Evolutionary conservation across 2,329 filamentous ascomycete species (phyloP), one percentile per base, ranked within the genome.

Genomic region (Xylaria sp.): DNA sequence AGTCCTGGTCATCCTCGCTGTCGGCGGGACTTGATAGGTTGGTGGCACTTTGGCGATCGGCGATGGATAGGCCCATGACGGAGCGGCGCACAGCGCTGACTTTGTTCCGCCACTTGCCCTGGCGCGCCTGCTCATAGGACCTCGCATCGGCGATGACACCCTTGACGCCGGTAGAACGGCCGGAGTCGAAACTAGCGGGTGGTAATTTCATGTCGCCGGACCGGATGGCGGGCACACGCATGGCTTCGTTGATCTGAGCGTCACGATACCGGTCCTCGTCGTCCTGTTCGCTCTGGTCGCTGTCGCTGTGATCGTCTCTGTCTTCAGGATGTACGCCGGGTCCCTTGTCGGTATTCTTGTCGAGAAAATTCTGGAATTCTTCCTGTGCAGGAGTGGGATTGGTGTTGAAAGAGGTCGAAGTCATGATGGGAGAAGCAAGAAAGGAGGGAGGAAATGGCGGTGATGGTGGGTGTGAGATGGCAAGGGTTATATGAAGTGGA

Each of bases 61-160:
- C 81, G 48, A 84, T 72, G 27, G 83, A 82, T 48, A 84, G 72
- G 66, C 86, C 86, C 55, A 89, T 85, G 65, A 89, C 85, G 75
- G 86, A 88, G 70, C 83, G 82, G 65, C 87, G 84, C 37, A 85
- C 87, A 51, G 83, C 82, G 69, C 83, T 83, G 66, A 86, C 85
- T 63, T 83, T 83, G 76, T 81, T 84, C 74, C 82, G 83, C 83
- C 86, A 88, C 71, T 86, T 87, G 74, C 77, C 81, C 75, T 85
- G 85, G 73, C 86, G 85, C 13, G 91, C 91, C 75, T 88, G 85
- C 81, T 93, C 91, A 79, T 91, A 95, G 75, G 90, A 89, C 76
- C 92, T 87, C 44, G 93, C 93, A 78, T 96, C 93, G 74, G 92
- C 92, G 76, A 96, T 95, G 79, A 96, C 93, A 71, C 93, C 93